Conservation (phyloP, 495 filamentous ascomycete genomes). For the Aspergillus carlsbadensis region DNA sequence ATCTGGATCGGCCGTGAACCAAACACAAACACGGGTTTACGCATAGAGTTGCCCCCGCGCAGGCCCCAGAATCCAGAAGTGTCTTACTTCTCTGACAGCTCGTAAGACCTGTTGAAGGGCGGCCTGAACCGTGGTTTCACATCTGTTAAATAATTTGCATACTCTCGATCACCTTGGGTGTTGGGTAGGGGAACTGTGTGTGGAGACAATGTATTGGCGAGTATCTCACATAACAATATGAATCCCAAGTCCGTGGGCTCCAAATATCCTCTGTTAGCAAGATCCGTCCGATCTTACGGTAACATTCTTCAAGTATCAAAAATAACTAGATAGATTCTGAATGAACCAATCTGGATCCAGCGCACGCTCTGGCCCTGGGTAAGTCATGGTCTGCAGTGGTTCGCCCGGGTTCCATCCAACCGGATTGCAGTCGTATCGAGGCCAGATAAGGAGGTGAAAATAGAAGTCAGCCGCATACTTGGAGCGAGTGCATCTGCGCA, state of each 20-base stretch:
- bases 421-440: not conserved
- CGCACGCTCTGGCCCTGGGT: constrained; percentile 1
- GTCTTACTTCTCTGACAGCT: constrained; percentile 8
- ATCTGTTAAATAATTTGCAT: not conserved
- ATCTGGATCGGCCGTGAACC: constrained; percentile 3
- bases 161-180: not conserved
- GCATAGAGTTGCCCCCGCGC: constrained; percentile 3
- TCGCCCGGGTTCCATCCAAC: not conserved
- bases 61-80: constrained; percentile 1
- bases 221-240: constrained; percentile 1
- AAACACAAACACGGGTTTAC: not conserved
- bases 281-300: not conserved
- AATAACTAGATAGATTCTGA: constrained; percentile 7
- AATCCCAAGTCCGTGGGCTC: not conserved
- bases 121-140: not conserved
- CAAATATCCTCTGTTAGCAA: constrained; percentile 2
- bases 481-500: not conserved
- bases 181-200: constrained; percentile 2
- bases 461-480: not conserved
- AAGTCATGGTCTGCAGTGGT: constrained; percentile 1
- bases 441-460: not conserved
- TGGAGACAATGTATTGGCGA: constrained; percentile 1
- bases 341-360: constrained; percentile 4
- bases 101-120: not conserved
- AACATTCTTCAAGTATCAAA: constrained; percentile 5